A percentile compares a stretch with the other conserved stretches of the same genome.
phyloP scores from a whole-genome alignment of 148 eudicot species.

The Tetragonia tetragonoides region DNA sequence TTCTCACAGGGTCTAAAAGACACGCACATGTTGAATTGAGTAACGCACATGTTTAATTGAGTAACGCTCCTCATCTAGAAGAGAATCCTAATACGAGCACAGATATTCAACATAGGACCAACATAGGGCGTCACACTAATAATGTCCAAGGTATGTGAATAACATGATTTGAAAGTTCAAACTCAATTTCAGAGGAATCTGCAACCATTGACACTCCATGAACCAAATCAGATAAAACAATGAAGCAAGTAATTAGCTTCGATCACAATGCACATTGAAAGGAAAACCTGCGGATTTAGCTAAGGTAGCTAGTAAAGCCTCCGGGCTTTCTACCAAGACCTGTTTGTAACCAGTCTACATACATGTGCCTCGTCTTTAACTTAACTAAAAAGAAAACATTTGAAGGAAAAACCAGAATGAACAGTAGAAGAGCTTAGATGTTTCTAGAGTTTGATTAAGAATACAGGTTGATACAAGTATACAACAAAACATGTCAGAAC shows the following conservation, averaged over 20 bases:
- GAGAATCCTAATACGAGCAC: neutral
- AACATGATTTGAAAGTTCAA: neutral
- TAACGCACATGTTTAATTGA: neutral
- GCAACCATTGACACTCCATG: neutral
- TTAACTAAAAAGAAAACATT: neutral
- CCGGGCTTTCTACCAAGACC: neutral
- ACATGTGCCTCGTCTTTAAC: neutral
- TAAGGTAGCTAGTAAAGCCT: neutral
- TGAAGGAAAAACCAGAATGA: neutral
- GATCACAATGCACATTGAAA: neutral
- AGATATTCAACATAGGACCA: slow-evolving; percentile 2
- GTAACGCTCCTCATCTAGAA: no score
- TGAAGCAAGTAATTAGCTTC: neutral
- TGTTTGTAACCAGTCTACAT: neutral
- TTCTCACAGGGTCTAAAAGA: neutral
- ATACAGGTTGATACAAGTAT: neutral
- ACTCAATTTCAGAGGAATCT: neutral
- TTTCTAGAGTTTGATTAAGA: neutral
- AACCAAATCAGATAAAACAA: neutral
- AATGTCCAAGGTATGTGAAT: neutral
- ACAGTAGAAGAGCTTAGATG: neutral
- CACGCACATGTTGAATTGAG: neutral
- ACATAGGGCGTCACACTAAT: neutral
- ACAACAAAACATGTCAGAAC: neutral
- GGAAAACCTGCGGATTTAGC: neutral